Evolutionary conservation across 129 eudicot genomes (phyloP), one percentile per base, ranked within the genome.

Genomic region (Pulicaria dysenterica): DNA sequence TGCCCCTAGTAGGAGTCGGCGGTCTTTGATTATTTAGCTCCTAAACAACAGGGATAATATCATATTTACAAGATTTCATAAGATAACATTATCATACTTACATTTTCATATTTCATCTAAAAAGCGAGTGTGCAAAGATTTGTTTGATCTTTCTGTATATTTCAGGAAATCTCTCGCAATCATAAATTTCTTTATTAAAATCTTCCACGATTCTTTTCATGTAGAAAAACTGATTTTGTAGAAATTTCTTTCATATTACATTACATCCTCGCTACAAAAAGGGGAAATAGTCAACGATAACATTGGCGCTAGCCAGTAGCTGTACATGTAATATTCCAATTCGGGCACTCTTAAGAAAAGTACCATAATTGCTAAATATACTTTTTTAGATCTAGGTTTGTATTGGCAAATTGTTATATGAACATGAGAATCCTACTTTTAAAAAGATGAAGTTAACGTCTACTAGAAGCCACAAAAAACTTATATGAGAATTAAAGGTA

Each of bases 21-120:
- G 98, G 98, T 73, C 98, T 80, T 83, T 92, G 98, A 64, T 83
- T 87, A 82, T 92, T 92, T 64, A 92, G 95, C 79, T 92, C 98
- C 98, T 92, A 71, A 84, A 47, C 46, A 69, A 7, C 6, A 41
- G 19, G 60, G 17, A 13, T 10, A 45, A 2, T 64, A 53, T 41
- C 17, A 8, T 42, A 55, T 43, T 44, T 68, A 75, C 72, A 73
- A 43, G 12, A 12, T 11, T 46, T 36, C 19, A 12, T 46, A 9
- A 49, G 55, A 49, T 49, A 11, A n/a, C 16, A 13, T n/a, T n/a
- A n/a, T 13, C 7, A 58, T 1, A 58, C 64, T 9, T 17, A 37
- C 14, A 34, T 38, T 43, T 64, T 17, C 4, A 2, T 46, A 17
- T 44, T 64, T 40, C 15, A 44, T 43, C 31, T 46, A 44, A 34